Evolutionary conservation across 495 filamentous ascomycete genomes (phyloP), one percentile per base, ranked within the genome.

Genomic region (Extremus antarcticus): DNA sequence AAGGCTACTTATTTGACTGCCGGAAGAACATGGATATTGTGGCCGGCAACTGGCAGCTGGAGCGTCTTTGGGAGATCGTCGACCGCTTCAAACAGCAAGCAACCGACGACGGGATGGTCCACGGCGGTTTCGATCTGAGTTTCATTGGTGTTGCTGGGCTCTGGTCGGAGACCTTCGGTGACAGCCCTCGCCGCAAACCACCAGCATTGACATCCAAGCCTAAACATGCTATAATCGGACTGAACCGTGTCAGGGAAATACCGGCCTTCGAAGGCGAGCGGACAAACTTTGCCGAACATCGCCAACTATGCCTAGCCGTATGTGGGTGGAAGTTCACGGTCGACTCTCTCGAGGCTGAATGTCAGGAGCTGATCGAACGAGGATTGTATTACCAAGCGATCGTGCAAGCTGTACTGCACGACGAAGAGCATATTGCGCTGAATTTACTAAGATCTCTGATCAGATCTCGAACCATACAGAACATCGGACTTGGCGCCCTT

Each of bases 121-220:
- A 78, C n/a, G 75, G 81, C 40, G 73, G 77, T 1, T 68, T 95
- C 4, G 92, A 96, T 61, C 66, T 95, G 40, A 89, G 83, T 62
- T 98, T 88, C 66, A 67, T 95, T 64, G 92, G 92, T 2, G 82
- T 97, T 41, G 74, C 78, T 51, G 78, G 77, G 38, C 78, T 95
- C 16, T 96, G 90, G 90, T 83, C 71, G 25, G 85, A 87, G 61
- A 75, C 86, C 66, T 89, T 48, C 82, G 87, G 84, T 65, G 62
- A 25, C 50, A 61, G 15, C 16, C n/a, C 17, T 13, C 56, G 58
- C 25, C 68, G 69, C 9, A 48, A 61, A 10, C 47, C 66, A 19
- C 43, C 48, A 1, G 54, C 21, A 2, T 38, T 55, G 13, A 45
- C 54, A 52, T 47, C 46, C 46, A 61, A 38, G 38, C 71, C 80